Base-by-base conservation (phyloP, 129 eudicot genomes). In the Rutidosis leptorrhynchoides region DNA sequence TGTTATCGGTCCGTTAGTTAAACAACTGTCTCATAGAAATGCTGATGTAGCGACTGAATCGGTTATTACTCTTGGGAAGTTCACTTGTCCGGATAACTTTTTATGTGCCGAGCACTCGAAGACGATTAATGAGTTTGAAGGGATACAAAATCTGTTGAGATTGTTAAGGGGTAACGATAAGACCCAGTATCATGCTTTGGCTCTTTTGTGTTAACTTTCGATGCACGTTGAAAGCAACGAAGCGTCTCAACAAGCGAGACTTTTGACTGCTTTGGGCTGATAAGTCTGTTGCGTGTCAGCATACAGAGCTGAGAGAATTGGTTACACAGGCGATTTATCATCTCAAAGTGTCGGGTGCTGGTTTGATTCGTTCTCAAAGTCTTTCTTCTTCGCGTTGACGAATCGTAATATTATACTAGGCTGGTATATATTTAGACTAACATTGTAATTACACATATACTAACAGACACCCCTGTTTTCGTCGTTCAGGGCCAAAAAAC, bases 41-140 rank as follows among this genome's bases (percentile, higher is more conserved):
- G 83, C 73, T 3, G 94, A 85, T 0, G 85, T 84, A 69, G 87
- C 72, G 3, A 68, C 60, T 14, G 95, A 85, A 69, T 85, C 94
- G 4, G 84, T 87, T 0, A 77, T 81, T n/a, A 62, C 94, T 3
- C 80, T 89, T 5, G 94, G 84, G 67, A 89, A 89, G 48, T 89
- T 89, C 67, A 83, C 72, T n/a, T 77, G 75, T 43, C 75, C 83
- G 0, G 94, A 85, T 16, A 89, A 89, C 30, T 89, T 81, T 65
- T 77, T 89, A 0, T 74, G 84, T 32, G 69, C 40, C 0, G 82
- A 89, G 63, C 96, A 89, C 40, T 81, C 85, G 5, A 83, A 83
- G 74, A 74, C 87, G 3, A 78, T 89, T 15, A 80, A 81, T 3
- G 95, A 89, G 64, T 83, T 69, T 15, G 69, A 75, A 33, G 94